Base-by-base conservation (phyloP, 2,329 filamentous ascomycete genomes). In the Akanthomyces lecanii region DNA sequence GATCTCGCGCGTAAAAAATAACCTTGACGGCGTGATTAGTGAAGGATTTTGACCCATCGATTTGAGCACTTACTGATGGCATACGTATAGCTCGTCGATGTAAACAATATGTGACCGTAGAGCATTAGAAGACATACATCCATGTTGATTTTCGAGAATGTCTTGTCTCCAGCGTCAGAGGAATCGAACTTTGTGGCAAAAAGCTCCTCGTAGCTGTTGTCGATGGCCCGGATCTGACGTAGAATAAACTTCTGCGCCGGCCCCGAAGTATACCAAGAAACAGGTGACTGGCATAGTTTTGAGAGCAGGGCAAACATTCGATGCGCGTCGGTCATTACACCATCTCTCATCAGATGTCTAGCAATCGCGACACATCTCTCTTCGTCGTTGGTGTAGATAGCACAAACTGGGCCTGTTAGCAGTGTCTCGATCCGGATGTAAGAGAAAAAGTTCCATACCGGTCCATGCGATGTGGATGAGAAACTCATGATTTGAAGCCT, bases 191-290 rank as follows among this genome's bases (percentile, higher is more conserved):
- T 76, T 56, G 64, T 56, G 16, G 65, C 63, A 47, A 58, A 64
- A 12, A 61, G 36, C 30, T 30, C 53, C 52, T 67, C 70, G 28
- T 62, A 75, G 74, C 33, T 77, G 75, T 47, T 81, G 89, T 99
- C 95, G 79, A 96, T 90, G 4, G 87, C 86, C 74, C 96, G 96
- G 76, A 99, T 91, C 75, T 96, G 92, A 5, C 95, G 88, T 63
- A 97, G 81, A 70, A 98, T 87, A 71, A 91, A 96, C 73, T 98
- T 98, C 74, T 97, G 92, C 23, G 89, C 88, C 0, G 91, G 88
- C 0, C 91, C 90, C 3, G 89, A 89, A 58, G 89, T 89, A 74
- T 94, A 97, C 80, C 89, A 91, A 36, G 87, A 84, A 44, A 86
- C 81, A 1, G 89, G 86, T 16, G 90, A 88, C 59, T 91, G 87